Evolutionary conservation across 768 basidiomycete species (phyloP), one percentile per base, ranked within the genome.

Genomic region (Mycena polygramma): DNA sequence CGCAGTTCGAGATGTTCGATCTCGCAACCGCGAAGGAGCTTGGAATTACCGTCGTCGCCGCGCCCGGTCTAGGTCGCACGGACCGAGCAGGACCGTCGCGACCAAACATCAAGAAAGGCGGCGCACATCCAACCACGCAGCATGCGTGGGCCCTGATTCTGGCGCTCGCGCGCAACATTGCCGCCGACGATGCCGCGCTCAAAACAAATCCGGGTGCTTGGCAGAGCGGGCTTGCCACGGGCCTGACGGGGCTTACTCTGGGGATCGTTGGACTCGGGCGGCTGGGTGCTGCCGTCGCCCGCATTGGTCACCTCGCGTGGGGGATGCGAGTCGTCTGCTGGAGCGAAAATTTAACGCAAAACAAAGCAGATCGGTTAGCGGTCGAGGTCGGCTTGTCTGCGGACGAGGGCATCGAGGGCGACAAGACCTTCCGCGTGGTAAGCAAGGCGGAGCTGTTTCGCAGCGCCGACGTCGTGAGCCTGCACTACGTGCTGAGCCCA

Each of bases 261-360:
- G 55, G 55, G 35, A 17, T 57, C 13, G 55, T 57, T 1, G 55
- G 55, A 7, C 55, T 57, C 22, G 55, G 55, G n/a, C 55, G 55
- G 0, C 39, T 57, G 13, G 55, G 55, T 7, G 55, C 55, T 20
- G 55, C 55, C 55, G 55, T 57, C 39, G 55, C 55, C 10, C 55
- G 55, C 39, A 57, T 57, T 14, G 55, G 36, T 13, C 55, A 57
- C 55, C 55, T 57, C 22, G 55, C 55, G 39, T 57, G 55, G 55
- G 55, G 55, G 11, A 57, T 57, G 55, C 55, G 55, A n/a, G 55
- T 57, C 14, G 55, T 57, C n/a, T 57, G 55, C 22, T 57, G 55
- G 55, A 57, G 55, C 15, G 55, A 39, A 39, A 57, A 22, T 17
- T 39, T 57, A 11, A 57, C 55, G 0, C 55, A 57, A 24, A n/a